Base-by-base conservation (phyloP, 1,284 basidiomycete species). In the Takashimella tepidaria region DNA sequence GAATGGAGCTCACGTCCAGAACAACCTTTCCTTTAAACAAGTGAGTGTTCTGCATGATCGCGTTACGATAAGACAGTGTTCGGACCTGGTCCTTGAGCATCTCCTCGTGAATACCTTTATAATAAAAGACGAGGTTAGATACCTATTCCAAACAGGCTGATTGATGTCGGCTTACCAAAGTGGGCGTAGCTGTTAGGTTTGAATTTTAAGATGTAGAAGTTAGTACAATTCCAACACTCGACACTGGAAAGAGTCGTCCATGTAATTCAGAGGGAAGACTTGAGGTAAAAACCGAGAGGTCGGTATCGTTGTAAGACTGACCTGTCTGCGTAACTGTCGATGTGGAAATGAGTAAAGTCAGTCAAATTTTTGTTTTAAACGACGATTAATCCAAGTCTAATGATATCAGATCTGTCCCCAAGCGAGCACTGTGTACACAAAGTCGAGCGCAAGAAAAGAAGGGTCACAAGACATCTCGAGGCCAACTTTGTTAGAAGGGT, bases 21-120 rank as follows among this genome's bases (percentile, higher is more conserved):
- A 99, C 96, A 26, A 86, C 88, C 79, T 95, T 96, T 72, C 85
- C 92, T 77, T 92, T 89, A 85, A 99, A 99, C 31, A 98, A 79
- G 74, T 97, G 92, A 37, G 84, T 81, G 78, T 98, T 98, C 80
- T 95, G 88, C 75, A 91, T 79, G 80, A 99, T 98, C 56, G 92
- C 90, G 58, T 87, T 83, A 62, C 91, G 88, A 83, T 99, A 99
- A 45, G 91, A 90, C 40, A 91, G 84, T 42, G 96, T 99, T 60
- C 96, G 88, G 61, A 99, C 92, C 51, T 82, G 79, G 78, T 99
- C 96, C 79, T 99, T 98, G 74, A 99, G 79, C 96, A 99, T 99
- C 79, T 98, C 96, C 79, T 96, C 93, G 76, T 97, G 92, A 67
- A 97, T 97, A 59, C 89, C 90, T 90, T 62, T 42, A 45, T 22